phyloP scores from a whole-genome alignment of 805 yeast genomes.

The Saccharomyces eubayanus region DNA sequence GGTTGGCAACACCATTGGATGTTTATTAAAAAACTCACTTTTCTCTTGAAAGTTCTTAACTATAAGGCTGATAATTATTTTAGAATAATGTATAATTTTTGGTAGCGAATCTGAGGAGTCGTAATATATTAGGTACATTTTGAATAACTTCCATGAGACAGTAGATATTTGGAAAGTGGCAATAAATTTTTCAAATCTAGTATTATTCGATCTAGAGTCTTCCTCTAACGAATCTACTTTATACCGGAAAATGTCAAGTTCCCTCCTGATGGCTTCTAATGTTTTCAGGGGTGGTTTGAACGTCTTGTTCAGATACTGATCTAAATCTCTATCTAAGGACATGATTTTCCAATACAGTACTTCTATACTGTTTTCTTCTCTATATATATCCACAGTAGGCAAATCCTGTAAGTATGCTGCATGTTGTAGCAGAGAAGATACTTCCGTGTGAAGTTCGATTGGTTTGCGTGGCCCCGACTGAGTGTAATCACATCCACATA shows the following conservation, averaged over 20 bases:
- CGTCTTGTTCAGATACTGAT: constrained; percentile 11
- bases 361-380: constrained; percentile 25
- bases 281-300: constrained; percentile 26
- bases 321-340: constrained; percentile 29
- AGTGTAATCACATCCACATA: constrained; percentile 23
- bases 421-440: constrained; percentile 23
- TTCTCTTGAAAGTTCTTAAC: constrained; percentile 13
- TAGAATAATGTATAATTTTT: constrained; percentile 13
- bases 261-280: constrained; percentile 22
- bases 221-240: constrained; percentile 8
- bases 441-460: constrained; percentile 17
- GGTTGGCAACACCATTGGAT: constrained; percentile 18
- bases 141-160: constrained; percentile 24
- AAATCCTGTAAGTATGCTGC: constrained; percentile 22
- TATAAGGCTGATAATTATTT: constrained; percentile 14
- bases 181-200: constrained; percentile 21
- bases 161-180: constrained; percentile 12
- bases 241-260: constrained; percentile 12
- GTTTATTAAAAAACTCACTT: constrained; percentile 14
- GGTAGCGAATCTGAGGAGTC: constrained; percentile 13
- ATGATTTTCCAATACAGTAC: constrained; percentile 25
- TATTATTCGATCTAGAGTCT: constrained; percentile 8
- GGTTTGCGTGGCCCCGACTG: constrained; percentile 20
- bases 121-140: constrained; percentile 19
- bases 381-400: constrained; percentile 20